These are phyloP conservation scores for Fusarium longipes DNA, from an alignment of 2,329 filamentous ascomycete genomes.

Conservation along the genomic window DNA sequence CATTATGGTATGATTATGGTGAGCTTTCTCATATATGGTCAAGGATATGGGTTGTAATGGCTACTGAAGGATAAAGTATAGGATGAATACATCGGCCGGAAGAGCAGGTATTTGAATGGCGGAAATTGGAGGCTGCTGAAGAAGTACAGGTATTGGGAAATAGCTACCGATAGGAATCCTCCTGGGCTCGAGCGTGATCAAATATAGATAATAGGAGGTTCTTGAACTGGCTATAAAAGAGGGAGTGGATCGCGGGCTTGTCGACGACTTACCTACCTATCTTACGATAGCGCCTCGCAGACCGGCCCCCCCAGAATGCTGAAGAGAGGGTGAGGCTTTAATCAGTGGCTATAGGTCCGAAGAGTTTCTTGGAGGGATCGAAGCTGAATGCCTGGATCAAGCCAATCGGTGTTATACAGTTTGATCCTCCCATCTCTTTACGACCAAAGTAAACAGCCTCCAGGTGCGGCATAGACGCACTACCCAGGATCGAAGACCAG, in stretches of 20 bases:
- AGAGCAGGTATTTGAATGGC: slow-evolving; percentile 2
- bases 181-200: background rate
- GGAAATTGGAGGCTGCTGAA: background rate
- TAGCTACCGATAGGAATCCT: background rate
- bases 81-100: background rate
- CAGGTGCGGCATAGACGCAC: slow-evolving; percentile 12
- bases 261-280: slow-evolving; percentile 30
- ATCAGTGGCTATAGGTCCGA: background rate
- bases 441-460: background rate
- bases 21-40: background rate
- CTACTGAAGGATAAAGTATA: background rate
- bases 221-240: slow-evolving; percentile 5
- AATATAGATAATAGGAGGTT: slow-evolving; percentile 21
- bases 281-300: slow-evolving; percentile 35
- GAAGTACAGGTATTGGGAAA: background rate
- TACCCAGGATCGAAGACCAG: slow-evolving; percentile 15
- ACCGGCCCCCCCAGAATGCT: slow-evolving; percentile 19
- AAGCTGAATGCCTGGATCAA: background rate
- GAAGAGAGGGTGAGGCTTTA: slow-evolving; percentile 3
- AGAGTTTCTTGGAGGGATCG: background rate
- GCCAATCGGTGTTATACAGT: slow-evolving; percentile 20
- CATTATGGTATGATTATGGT: slow-evolving; percentile 32
- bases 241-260: slow-evolving; percentile 34
- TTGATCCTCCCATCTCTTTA: background rate
- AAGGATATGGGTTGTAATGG: slow-evolving; percentile 18